Evolutionary conservation across 345 rosid genomes (phyloP), one percentile per base, ranked within the genome.

Genomic region (Schrenkiella parvula): DNA sequence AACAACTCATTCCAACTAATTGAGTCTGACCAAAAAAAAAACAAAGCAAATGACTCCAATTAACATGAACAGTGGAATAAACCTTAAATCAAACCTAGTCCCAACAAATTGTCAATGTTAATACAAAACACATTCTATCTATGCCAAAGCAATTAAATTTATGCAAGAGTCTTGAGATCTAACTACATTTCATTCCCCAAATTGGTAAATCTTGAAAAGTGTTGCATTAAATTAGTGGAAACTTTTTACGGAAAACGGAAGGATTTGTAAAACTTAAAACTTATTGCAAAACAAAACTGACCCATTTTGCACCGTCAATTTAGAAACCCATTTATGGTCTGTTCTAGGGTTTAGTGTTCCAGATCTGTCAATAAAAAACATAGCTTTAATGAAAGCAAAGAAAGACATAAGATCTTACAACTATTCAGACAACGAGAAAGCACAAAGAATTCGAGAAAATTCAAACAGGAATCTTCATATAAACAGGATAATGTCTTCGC

Each of bases 1-100:
- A 76, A 76, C 80, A 76, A 64, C 80, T 57, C 71, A 70, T 76
- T 70, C 62, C 80, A 70, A 76, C 80, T 47, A 70, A 76, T 37
- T 44, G 11, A 60, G 44, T 9, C 62, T 29, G 34, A 59, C 73
- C 7, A 18, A 35, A 32, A 48, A n/a, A 64, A 53, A n/a, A n/a
- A n/a, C n/a, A n/a, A n/a, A 32, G 26, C 5, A 53, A 35, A 73
- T 15, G 60, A 54, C 22, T 56, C 54, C 15, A 65, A 32, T 44
- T 54, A 34, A 37, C 7, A 58, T 44, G 25, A 68, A 56, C 22
- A 55, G 32, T 68, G 8, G 7, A 37, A 13, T 4, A 66, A 35
- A 38, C 7, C 7, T 28, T 8, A 22, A 48, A 12, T 37, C 12
- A 1, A 3, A 28, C 3, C 3, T 28, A 35, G 11, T 9, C 39